Conservation (phyloP, 495 filamentous ascomycete genomes). For the Neurospora sp. region DNA sequence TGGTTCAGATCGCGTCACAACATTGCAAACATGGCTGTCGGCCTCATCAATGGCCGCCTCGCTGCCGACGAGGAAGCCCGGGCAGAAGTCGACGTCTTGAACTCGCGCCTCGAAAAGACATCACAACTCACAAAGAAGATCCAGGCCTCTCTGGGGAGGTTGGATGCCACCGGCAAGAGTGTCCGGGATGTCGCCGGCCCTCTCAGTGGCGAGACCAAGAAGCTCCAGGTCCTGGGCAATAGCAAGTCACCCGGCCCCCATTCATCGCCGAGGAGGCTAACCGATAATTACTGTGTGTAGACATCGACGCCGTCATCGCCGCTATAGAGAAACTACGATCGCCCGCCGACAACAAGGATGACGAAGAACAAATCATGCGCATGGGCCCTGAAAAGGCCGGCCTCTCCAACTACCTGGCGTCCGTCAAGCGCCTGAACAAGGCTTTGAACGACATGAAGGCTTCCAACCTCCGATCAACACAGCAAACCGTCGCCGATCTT, state of each 20-base stretch:
- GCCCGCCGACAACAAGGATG: constrained; percentile 75
- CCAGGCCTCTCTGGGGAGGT: constrained; percentile 68
- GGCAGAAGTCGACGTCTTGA: constrained; percentile 56
- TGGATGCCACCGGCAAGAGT: constrained; percentile 78
- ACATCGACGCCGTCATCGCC: constrained; percentile 76
- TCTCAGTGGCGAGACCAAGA: constrained; percentile 84
- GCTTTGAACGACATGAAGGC: constrained; percentile 70
- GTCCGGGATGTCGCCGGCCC: constrained; percentile 89
- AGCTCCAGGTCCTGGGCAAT: constrained; percentile 68
- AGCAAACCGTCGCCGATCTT: constrained; percentile 77
- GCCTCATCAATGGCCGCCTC: constrained; percentile 34
- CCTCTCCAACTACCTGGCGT: constrained; percentile 75
- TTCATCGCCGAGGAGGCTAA: constrained; percentile 5
- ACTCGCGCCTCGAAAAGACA: constrained; percentile 54
- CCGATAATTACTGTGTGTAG: constrained; percentile 17
- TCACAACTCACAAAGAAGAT: constrained; percentile 84
- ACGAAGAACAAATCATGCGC: constrained; percentile 84
- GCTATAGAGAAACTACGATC: constrained; percentile 83
- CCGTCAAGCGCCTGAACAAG: constrained; percentile 77
- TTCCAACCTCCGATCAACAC: constrained; percentile 82
- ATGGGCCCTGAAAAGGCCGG: constrained; percentile 72
- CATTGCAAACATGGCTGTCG: constrained; percentile 32
- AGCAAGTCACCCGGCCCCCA: constrained; percentile 38
- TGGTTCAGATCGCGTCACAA: background rate
- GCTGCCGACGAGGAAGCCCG: constrained; percentile 52